Conservation (phyloP, 2,329 filamentous ascomycete species). For the Neonectria magnoliae region DNA sequence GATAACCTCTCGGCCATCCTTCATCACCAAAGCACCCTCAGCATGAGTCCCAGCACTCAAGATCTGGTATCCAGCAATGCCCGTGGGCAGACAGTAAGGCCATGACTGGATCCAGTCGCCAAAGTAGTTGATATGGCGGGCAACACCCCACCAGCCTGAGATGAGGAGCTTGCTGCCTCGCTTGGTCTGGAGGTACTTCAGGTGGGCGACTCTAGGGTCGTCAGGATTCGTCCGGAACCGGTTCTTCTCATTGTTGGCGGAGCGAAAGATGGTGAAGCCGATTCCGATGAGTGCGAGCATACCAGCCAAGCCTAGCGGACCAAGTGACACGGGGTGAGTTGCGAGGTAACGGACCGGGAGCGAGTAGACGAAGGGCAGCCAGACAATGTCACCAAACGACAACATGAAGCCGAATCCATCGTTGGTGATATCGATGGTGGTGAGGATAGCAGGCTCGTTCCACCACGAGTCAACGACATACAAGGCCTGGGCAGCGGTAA, state of each 20-base stretch:
- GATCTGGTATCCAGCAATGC: conserved; percentile 83
- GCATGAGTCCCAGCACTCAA: conserved; percentile 63
- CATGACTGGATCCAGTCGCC: conserved; percentile 96
- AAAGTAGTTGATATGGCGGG: conserved; percentile 94
- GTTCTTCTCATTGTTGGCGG: conserved; percentile 96
- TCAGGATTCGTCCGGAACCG: conserved; percentile 87
- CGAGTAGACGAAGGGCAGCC: conserved; percentile 91
- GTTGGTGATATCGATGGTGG: conserved; percentile 92
- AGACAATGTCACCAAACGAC: conserved; percentile 89
- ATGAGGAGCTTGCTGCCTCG: conserved; percentile 82
- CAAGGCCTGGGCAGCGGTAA: conserved; percentile 79
- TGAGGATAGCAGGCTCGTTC: conserved; percentile 89
- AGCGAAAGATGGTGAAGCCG: conserved; percentile 92
- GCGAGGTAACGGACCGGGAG: conserved; percentile 87
- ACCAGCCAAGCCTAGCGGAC: conserved; percentile 69
- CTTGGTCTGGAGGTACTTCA: conserved; percentile 87
- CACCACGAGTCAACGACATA: conserved; percentile 88
- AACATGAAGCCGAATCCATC: conserved; percentile 98
- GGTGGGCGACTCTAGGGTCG: conserved; percentile 80
- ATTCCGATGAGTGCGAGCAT: conserved; percentile 74
- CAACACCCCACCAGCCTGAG: conserved; percentile 92
- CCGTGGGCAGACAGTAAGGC: conserved; percentile 89
- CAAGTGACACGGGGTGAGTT: conserved; percentile 82
- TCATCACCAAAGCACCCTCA: conserved; percentile 65
- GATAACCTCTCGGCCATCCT: conserved; percentile 71